Conservation (phyloP, 2,329 filamentous ascomycete species). For the Capronia epimyces region DNA sequence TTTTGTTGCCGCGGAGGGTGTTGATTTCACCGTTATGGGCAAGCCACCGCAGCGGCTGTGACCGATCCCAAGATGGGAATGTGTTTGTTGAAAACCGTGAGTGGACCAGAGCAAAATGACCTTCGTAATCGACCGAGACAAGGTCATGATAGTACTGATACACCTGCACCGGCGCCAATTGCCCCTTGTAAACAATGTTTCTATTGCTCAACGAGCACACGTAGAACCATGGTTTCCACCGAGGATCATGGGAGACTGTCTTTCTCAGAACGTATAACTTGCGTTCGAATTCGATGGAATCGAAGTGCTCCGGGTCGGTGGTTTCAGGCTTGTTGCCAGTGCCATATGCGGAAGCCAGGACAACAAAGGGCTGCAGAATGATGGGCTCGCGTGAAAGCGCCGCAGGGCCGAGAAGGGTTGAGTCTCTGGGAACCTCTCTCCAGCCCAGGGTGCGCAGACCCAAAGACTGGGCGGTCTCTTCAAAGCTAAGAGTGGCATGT, state of each 20-base stretch:
- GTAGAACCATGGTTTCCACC: constrained; percentile 98
- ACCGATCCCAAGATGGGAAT: constrained; percentile 96
- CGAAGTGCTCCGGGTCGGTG: constrained; percentile 73
- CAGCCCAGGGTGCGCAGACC: constrained; percentile 89
- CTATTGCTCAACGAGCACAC: constrained; percentile 93
- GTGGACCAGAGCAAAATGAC: constrained; percentile 92
- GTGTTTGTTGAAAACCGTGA: constrained; percentile 98
- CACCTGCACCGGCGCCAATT: constrained; percentile 87
- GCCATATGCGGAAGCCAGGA: constrained; percentile 79
- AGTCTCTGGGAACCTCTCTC: constrained; percentile 93
- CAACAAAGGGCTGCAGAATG: constrained; percentile 92
- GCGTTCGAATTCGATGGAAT: constrained; percentile 80
- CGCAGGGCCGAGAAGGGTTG: constrained; percentile 83
- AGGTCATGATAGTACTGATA: constrained; percentile 98
- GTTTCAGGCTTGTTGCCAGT: constrained; percentile 69
- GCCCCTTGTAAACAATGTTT: constrained; percentile 99
- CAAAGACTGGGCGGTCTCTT: constrained; percentile 83
- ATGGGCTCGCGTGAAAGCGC: constrained; percentile 90
- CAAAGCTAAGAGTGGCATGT: constrained; percentile 86
- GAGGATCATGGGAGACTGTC: constrained; percentile 88
- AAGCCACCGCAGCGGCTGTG: constrained; percentile 91
- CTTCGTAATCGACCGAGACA: constrained; percentile 94
- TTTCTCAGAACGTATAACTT: constrained; percentile 94
- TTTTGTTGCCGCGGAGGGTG: constrained; percentile 95
- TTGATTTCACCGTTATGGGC: constrained; percentile 99